Base-by-base conservation (phyloP, 1,284 basidiomycete species). In the Trametes pubescens region DNA sequence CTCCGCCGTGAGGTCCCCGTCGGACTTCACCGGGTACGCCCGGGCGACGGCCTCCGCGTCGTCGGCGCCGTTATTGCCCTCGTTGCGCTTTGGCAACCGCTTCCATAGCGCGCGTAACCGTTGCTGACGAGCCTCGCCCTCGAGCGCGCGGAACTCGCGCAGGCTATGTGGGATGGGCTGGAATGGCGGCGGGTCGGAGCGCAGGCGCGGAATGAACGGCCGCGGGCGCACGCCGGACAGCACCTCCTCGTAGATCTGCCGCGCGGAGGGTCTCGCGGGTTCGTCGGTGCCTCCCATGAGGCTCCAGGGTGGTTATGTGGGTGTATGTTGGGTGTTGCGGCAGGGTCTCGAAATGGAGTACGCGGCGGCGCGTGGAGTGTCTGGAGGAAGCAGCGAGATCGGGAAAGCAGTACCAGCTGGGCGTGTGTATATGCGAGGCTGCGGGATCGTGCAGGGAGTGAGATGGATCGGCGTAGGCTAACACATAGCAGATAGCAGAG, bases 51-150 rank as follows among this genome's bases (percentile, higher is more conserved):
- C 75, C 59, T 77, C 69, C 29, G 29, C 29, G 63, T 73, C 72
- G 32, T 74, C 73, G 16, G 65, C 62, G 18, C 69, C 65, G 35
- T 57, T 71, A 66, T 16, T 26, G 37, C 52, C 24, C 53, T 26
- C 52, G 44, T 57, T 65, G 21, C 71, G 71, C 63, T 75, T 75
- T 40, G 83, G 80, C 38, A 93, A 81, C 59, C 82, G 82, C 63
- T 79, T 78, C 90, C 90, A 93, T 38, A 92, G 73, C 54, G 81
- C 82, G 62, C 81, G 80, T 58, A 93, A 75, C 51, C 85, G 82
- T 59, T 76, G 79, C 74, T 90, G 88, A 53, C 91, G 79, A 65
- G 79, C 79, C 65, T 84, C 85, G 38, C 90, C 88, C 76, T 93
- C 91, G 48, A 77, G 79, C 65, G 80, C 78, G 55, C 90, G 84